A percentile compares a stretch with the other conserved stretches of the same genome.
These are phyloP conservation scores for Durusdinium trenchii DNA, from an alignment of 73 alveolate genomes.

Conservation along the genomic window DNA sequence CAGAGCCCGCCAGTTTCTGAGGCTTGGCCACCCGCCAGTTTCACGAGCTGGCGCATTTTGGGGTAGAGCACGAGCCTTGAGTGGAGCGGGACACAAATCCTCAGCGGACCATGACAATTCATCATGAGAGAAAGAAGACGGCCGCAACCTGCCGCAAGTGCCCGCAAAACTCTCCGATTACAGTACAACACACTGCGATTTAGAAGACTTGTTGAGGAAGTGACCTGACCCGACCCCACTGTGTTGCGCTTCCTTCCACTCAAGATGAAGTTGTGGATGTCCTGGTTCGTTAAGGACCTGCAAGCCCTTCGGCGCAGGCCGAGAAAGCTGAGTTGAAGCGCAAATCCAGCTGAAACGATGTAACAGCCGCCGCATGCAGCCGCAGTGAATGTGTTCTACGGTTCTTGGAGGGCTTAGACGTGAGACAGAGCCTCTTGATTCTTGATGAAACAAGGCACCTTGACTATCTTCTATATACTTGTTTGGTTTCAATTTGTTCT, in stretches of 20 bases:
- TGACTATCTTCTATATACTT: too few relatives aligned
- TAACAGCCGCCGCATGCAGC: too few relatives aligned
- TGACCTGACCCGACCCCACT: neutral
- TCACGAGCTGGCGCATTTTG: conserved; percentile 16
- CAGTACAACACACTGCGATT: neutral
- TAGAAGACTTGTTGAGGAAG: neutral
- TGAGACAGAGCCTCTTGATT: too few relatives aligned
- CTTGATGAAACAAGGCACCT: too few relatives aligned
- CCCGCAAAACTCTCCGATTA: neutral
- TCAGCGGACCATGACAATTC: neutral
- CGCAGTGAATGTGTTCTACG: too few relatives aligned
- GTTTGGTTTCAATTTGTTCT: too few relatives aligned
- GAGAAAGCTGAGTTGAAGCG: too few relatives aligned
- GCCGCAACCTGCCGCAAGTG: neutral
- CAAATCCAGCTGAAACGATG: too few relatives aligned
- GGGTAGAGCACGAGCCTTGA: neutral
- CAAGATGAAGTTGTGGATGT: neutral
- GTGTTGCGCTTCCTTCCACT: neutral
- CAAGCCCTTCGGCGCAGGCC: neutral
- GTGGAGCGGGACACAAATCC: neutral
- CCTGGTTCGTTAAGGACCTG: neutral
- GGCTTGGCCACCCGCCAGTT: conserved; percentile 4
- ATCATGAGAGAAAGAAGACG: neutral
- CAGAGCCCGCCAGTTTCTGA: too few relatives aligned
- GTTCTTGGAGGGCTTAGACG: too few relatives aligned